These are phyloP conservation scores for Quercus berberidifolia DNA, from an alignment of 306 rosid genomes.

Conservation along the genomic window DNA sequence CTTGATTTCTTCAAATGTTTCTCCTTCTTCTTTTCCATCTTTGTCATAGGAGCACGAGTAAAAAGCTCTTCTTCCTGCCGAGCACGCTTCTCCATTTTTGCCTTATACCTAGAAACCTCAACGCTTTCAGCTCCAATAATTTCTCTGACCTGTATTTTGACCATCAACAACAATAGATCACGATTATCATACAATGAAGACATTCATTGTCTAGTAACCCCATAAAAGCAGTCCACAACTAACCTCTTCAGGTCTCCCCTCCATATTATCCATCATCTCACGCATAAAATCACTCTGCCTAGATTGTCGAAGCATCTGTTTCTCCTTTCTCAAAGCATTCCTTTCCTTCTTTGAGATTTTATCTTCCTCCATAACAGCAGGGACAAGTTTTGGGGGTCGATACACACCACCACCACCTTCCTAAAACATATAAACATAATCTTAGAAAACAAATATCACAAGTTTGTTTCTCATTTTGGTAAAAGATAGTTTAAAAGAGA, in stretches of 20 bases:
- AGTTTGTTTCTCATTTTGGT: neutral
- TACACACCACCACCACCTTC: conserved; percentile 44
- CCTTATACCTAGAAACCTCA: conserved; percentile 54
- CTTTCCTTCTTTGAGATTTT: conserved; percentile 57
- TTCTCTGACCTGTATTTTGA: conserved; percentile 53
- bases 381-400: conserved; percentile 62
- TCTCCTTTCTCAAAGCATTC: conserved; percentile 68
- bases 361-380: conserved; percentile 62
- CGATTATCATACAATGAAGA: conserved; percentile 2
- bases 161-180: conserved; percentile 25
- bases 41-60: conserved; percentile 69
- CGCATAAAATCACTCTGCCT: conserved; percentile 52
- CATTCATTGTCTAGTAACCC: conserved; percentile 1
- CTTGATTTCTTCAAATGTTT: conserved; percentile 70
- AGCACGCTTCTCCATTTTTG: conserved; percentile 65
- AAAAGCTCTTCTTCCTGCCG: conserved; percentile 76
- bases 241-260: conserved; percentile 92
- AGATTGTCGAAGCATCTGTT: conserved; percentile 54
- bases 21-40: conserved; percentile 68
- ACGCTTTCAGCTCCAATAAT: conserved; percentile 53
- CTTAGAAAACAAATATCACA: conserved; percentile 8
- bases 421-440: conserved; percentile 32
- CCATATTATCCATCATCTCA: conserved; percentile 61
- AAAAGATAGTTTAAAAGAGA: neutral
- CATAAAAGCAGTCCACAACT: conserved; percentile 11